Percentiles rank a stretch among this genome's conserved stretches.
phyloP scores from a whole-genome alignment of 2,329 filamentous ascomycete genomes.

The Calycina herbarum region DNA sequence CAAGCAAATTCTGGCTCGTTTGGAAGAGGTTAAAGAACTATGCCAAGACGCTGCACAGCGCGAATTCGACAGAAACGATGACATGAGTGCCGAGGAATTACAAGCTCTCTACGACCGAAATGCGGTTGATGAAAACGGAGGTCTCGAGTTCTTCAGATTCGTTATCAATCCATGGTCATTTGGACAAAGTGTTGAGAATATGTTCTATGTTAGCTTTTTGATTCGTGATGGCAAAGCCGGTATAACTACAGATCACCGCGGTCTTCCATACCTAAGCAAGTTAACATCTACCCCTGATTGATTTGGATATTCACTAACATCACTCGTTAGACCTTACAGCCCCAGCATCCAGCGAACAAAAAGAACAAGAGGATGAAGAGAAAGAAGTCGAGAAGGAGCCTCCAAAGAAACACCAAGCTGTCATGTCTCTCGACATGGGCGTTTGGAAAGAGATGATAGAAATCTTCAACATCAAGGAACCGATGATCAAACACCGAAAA shows the following conservation, averaged over 20 bases:
- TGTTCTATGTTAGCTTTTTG: constrained; percentile 95
- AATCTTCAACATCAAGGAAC: constrained; percentile 71
- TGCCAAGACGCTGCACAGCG: constrained; percentile 46
- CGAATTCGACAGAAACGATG: constrained; percentile 45
- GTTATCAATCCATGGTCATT: constrained; percentile 89
- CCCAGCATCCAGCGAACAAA: constrained; percentile 39
- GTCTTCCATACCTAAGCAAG: constrained; percentile 79
- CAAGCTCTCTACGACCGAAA: constrained; percentile 61
- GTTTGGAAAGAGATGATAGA: constrained; percentile 79
- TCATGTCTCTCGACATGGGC: constrained; percentile 83
- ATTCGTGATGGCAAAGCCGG: constrained; percentile 81
- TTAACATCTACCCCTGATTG: constrained; percentile 25
- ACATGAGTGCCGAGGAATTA: constrained; percentile 47
- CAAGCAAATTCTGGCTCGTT: constrained; percentile 65
- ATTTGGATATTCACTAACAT: constrained; percentile 38
- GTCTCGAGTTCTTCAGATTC: constrained; percentile 80
- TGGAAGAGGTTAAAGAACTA: constrained; percentile 52
- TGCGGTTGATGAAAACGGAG: constrained; percentile 66
- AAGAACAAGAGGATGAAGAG: constrained; percentile 19
- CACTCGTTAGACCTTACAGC: constrained; percentile 46
- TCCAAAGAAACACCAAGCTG: constrained; percentile 71
- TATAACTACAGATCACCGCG: constrained; percentile 71
- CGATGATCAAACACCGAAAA: constrained; percentile 81
- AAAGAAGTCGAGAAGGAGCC: not conserved
- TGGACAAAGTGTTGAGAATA: constrained; percentile 91